phyloP scores from a whole-genome alignment of 148 eudicot species.

The Nepenthes mirabilis region DNA sequence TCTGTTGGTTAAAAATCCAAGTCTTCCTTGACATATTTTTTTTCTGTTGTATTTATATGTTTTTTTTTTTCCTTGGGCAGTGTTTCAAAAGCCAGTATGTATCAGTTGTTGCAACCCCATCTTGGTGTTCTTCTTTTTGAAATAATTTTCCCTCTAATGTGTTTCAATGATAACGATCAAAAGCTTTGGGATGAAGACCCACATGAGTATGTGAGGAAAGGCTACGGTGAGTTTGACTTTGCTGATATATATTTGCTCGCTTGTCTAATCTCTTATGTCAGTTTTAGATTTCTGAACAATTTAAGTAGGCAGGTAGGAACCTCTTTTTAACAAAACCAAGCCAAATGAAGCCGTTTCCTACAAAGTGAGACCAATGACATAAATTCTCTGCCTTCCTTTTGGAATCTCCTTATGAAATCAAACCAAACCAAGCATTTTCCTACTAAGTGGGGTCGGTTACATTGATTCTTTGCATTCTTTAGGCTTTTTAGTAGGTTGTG shows the following conservation, averaged over 20 bases:
- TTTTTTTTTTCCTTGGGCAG: constrained; percentile 36
- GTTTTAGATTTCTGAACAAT: neutral
- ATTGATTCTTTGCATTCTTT: too few species aligned
- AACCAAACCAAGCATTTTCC: too few species aligned
- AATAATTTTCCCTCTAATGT: constrained; percentile 91
- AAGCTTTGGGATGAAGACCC: constrained; percentile 99
- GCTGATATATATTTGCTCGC: neutral
- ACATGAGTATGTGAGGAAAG: constrained; percentile 98
- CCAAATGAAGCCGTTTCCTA: too few species aligned
- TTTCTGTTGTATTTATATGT: neutral
- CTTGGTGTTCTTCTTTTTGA: constrained; percentile 89
- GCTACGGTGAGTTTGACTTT: constrained; percentile 59
- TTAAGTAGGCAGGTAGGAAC: too few species aligned
- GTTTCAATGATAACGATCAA: constrained; percentile 90
- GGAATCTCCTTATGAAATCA: too few species aligned
- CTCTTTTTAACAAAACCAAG: too few species aligned
- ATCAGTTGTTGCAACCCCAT: constrained; percentile 71
- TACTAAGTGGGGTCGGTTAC: too few species aligned
- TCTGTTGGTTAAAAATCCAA: too few species aligned
- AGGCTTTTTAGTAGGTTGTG: too few species aligned
- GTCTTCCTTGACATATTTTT: too few species aligned
- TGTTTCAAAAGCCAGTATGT: constrained; percentile 77
- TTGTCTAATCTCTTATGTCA: neutral
- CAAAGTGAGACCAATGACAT: too few species aligned
- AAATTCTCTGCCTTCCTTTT: too few species aligned